A percentile compares a stretch with the other conserved stretches of the same genome.
These are phyloP conservation scores for Penicillium bovifimosum DNA, from an alignment of 495 filamentous ascomycete genomes.

Conservation along the genomic window DNA sequence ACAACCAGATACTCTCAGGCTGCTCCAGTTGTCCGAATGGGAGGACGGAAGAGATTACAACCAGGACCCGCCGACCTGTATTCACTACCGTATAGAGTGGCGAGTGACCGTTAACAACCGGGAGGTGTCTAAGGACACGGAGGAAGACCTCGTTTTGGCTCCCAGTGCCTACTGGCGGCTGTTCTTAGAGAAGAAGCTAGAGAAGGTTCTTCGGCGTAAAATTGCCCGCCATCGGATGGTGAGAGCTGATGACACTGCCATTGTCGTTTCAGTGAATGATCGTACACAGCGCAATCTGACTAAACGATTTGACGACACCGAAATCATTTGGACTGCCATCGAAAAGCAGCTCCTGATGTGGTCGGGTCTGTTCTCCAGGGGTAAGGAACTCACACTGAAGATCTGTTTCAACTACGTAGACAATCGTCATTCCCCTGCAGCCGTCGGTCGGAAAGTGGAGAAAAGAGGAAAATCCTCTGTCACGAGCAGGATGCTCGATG, in stretches of 20 bases:
- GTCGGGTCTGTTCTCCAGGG: no score
- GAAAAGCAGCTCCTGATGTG: no score
- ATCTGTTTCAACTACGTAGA: no score
- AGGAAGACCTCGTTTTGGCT: conserved; percentile 22
- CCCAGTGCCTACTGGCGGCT: conserved; percentile 22
- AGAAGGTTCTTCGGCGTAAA: conserved; percentile 8
- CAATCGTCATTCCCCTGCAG: neutral
- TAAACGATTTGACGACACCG: conserved; percentile 14
- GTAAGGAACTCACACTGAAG: no score
- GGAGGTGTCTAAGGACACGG: conserved; percentile 24
- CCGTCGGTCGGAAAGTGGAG: conserved; percentile 8
- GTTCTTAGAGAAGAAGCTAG: conserved; percentile 6
- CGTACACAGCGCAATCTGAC: conserved; percentile 12
- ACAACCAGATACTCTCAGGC: neutral
- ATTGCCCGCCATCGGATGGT: neutral
- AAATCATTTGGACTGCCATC: no score
- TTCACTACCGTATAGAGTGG: conserved; percentile 35
- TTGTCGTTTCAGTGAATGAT: conserved; percentile 2
- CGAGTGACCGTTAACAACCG: conserved; percentile 25
- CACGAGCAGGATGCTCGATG: neutral
- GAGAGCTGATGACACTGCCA: neutral
- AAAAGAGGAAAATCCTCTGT: conserved; percentile 21
- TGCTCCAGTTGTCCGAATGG: conserved; percentile 11
- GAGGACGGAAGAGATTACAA: conserved; percentile 22
- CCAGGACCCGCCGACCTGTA: conserved; percentile 23